Evolutionary conservation across 177 flowering plant species (phyloP), one percentile per base, ranked within the genome.

Genomic region (Telopea speciosissima): DNA sequence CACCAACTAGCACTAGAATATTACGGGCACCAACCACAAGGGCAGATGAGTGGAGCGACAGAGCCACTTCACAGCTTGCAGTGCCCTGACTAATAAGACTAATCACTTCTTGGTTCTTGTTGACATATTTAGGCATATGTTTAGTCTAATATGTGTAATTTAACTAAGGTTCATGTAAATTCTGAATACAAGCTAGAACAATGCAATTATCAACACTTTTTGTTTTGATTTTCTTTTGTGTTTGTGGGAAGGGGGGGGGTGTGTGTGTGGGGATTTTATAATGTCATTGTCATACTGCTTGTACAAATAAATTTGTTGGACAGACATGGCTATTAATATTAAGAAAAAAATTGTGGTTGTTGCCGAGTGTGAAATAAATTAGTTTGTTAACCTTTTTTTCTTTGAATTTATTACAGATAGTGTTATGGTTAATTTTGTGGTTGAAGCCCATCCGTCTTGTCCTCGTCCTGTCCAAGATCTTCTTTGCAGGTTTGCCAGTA

Each of bases 361-460:
- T 49, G 54, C 11, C 8, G 11, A 3, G 54, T 11, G 17, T 49
- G 17, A 13, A 9, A 44, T 60, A 24, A 23, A 56, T 24, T 63
- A 71, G 28, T 33, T 26, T 21, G 28, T 1, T 73, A 8, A 44
- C 68, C 66, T 61, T 66, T 49, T 49, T 49, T 21, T 60, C 67
- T 56, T 74, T 73, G 19, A 67, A 81, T 31, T 70, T 33, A n/a
- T 70, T 62, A 1, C 97, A 94, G 98, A 82, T 94, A 74, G 87
- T 81, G 61, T 25, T 92, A 81, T 94, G 98, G 98, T 76, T 94
- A 77, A 71, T 90, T 40, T 71, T 85, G 73, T 92, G 97, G 94
- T 92, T 92, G 97, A 89, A 87, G 79, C 94, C 91, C 65, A 62
- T 84, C 67, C 88, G 65, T 22, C 65, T 79, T 33, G 59, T 88